Percentiles rank a stretch among this genome's conserved stretches.
Conservation (phyloP, 2,329 filamentous ascomycete species). For the Teratosphaeriaceae sp. region DNA sequence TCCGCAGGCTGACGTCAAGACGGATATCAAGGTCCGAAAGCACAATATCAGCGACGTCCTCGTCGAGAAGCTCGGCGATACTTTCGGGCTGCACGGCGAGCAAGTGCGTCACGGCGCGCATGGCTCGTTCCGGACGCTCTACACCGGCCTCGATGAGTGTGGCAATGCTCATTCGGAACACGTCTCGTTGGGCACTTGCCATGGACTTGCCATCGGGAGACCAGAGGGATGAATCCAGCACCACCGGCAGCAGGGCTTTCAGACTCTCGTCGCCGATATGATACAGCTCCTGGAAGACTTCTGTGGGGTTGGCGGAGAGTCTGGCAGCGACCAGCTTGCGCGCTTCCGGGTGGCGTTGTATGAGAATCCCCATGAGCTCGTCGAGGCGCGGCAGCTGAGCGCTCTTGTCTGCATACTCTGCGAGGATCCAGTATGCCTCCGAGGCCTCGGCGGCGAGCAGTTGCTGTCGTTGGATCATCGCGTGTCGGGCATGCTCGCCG, state of each 20-base stretch:
- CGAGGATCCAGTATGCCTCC: conserved; percentile 36
- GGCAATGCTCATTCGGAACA: conserved; percentile 72
- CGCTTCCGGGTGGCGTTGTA: conserved; percentile 25
- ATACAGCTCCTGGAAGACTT: conserved; percentile 39
- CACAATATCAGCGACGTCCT: conserved; percentile 75
- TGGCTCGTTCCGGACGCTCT: conserved; percentile 57
- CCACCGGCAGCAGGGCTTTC: conserved; percentile 35
- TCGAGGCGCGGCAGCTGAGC: not conserved
- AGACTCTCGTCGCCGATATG: conserved; percentile 41
- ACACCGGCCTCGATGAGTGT: conserved; percentile 86
- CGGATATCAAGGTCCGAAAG: conserved; percentile 82
- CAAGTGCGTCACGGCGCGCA: conserved; percentile 54
- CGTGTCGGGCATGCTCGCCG: not conserved
- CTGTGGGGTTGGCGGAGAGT: conserved; percentile 33
- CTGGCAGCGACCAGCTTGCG: conserved; percentile 34
- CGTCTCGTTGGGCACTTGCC: conserved; percentile 43
- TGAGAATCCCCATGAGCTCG: not conserved
- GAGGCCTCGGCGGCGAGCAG: conserved; percentile 29
- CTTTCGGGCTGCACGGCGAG: conserved; percentile 45
- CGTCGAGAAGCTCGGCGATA: conserved; percentile 65
- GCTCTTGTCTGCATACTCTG: conserved; percentile 29
- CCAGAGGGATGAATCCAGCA: conserved; percentile 39
- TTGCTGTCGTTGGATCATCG: not conserved
- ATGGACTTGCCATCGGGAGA: conserved; percentile 38
- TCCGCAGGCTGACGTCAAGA: conserved; percentile 63